Percentiles rank a stretch among this genome's conserved stretches.
Evolutionary conservation across 164 flowering plant genomes (phyloP).

Genomic region (Tetrastigma voinierianum): DNA sequence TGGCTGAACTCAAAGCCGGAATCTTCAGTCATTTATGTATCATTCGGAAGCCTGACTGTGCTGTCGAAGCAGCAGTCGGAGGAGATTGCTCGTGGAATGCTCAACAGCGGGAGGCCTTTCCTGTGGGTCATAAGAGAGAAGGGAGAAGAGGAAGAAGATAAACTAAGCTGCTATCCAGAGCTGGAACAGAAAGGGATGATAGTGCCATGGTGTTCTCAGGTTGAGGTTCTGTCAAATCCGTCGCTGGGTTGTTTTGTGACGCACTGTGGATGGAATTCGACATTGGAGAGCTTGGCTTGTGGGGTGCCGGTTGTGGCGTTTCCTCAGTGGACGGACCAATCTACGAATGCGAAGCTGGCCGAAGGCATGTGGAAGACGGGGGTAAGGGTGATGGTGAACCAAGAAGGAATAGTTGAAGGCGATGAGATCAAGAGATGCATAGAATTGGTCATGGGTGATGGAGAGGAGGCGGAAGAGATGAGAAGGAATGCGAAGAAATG

Average conservation of each 20-base stretch:
- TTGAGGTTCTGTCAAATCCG: conserved; percentile 33
- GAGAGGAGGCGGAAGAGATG: conserved; percentile 19
- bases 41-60: conserved; percentile 40
- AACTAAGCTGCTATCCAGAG: conserved; percentile 13
- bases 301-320: conserved; percentile 47
- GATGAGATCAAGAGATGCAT: conserved; percentile 34
- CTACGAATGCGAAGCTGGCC: conserved; percentile 37
- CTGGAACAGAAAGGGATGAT: conserved; percentile 29
- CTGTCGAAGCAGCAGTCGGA: conserved; percentile 27
- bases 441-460: conserved; percentile 29
- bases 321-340: conserved; percentile 42
- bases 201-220: conserved; percentile 48
- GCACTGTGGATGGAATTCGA: conserved; percentile 53
- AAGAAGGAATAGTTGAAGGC: conserved; percentile 22
- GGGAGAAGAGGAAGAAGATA: conserved; percentile 4
- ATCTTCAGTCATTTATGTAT: conserved; percentile 38
- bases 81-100: conserved; percentile 34
- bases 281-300: conserved; percentile 29
- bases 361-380: conserved; percentile 41
- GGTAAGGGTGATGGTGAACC: conserved; percentile 24
- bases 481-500: conserved; percentile 25
- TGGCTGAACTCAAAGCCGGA: conserved; percentile 47
- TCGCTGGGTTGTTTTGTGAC: conserved; percentile 46
- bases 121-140: conserved; percentile 42
- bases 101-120: conserved; percentile 26